phyloP scores from a whole-genome alignment of 257 asterid genomes.

The Primulina eburnea region DNA sequence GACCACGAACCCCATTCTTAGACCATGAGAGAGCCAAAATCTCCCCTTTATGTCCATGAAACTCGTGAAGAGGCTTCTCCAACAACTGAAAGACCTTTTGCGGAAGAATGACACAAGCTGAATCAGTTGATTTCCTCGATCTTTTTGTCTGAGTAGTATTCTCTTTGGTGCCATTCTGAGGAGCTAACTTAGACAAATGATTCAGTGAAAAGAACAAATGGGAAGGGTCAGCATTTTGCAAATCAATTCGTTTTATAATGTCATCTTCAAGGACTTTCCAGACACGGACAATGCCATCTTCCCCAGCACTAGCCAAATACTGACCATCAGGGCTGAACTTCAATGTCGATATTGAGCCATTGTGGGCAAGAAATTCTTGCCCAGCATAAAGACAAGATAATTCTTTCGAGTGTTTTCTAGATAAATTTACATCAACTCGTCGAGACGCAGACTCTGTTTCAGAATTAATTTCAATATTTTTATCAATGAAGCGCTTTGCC shows the following conservation, averaged over 20 bases:
- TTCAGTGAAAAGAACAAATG: slow-evolving; percentile 59
- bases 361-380: slow-evolving; percentile 83
- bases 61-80: slow-evolving; percentile 84
- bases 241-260: slow-evolving; percentile 30
- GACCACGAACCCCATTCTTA: slow-evolving; percentile 69
- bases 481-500: slow-evolving; percentile 39
- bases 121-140: slow-evolving; percentile 52
- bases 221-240: slow-evolving; percentile 59
- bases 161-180: slow-evolving; percentile 43
- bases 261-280: slow-evolving; percentile 84
- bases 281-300: slow-evolving; percentile 77
- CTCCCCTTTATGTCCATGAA: slow-evolving; percentile 70
- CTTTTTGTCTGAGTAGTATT: slow-evolving; percentile 35
- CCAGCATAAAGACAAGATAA: slow-evolving; percentile 63
- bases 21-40: slow-evolving; percentile 92
- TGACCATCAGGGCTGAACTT: slow-evolving; percentile 85
- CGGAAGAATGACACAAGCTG: slow-evolving; percentile 78
- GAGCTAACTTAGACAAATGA: slow-evolving; percentile 53
- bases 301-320: slow-evolving; percentile 86
- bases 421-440: slow-evolving; percentile 46
- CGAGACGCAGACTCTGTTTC: slow-evolving; percentile 24
- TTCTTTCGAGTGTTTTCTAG: slow-evolving; percentile 56
- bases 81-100: slow-evolving; percentile 69
- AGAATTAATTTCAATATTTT: slow-evolving; percentile 26
- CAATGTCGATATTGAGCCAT: slow-evolving; percentile 83